Conservation (phyloP, 2,329 filamentous ascomycete genomes). For the Phialophora tarda region DNA sequence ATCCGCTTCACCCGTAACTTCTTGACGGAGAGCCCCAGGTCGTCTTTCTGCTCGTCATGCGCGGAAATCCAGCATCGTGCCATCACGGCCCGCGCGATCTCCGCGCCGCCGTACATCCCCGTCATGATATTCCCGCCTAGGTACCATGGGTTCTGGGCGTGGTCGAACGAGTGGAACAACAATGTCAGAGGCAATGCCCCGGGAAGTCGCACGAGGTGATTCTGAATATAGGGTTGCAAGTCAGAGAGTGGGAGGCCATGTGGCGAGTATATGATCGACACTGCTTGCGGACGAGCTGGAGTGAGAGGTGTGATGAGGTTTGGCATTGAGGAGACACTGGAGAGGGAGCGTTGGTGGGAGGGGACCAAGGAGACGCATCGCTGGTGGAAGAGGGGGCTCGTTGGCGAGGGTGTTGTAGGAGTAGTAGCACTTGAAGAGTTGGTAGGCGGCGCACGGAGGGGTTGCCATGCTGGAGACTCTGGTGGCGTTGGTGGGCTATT, state of each 20-base stretch:
- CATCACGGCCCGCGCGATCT: conserved; percentile 56
- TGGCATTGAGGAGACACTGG: conserved; percentile 35
- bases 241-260: conserved; percentile 56
- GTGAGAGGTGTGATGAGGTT: conserved; percentile 25
- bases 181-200: conserved; percentile 57
- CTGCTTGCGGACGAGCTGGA: conserved; percentile 41
- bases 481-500: conserved; percentile 34
- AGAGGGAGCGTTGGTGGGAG: conserved; percentile 29
- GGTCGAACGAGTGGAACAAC: conserved; percentile 60
- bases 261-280: conserved; percentile 61
- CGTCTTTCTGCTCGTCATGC: conserved; percentile 60
- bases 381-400: conserved; percentile 31
- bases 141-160: conserved; percentile 60
- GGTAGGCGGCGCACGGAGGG: neutral
- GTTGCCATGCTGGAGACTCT: conserved; percentile 23
- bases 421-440: conserved; percentile 14
- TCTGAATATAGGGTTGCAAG: conserved; percentile 55
- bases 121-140: conserved; percentile 59
- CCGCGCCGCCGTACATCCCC: conserved; percentile 56
- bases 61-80: conserved; percentile 61
- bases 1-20: conserved; percentile 50
- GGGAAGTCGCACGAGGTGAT: conserved; percentile 51
- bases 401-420: conserved; percentile 26
- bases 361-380: conserved; percentile 15
- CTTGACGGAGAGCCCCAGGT: conserved; percentile 53